Conservation (phyloP, 1,284 basidiomycete genomes). For the Ustilago xerochloae region DNA sequence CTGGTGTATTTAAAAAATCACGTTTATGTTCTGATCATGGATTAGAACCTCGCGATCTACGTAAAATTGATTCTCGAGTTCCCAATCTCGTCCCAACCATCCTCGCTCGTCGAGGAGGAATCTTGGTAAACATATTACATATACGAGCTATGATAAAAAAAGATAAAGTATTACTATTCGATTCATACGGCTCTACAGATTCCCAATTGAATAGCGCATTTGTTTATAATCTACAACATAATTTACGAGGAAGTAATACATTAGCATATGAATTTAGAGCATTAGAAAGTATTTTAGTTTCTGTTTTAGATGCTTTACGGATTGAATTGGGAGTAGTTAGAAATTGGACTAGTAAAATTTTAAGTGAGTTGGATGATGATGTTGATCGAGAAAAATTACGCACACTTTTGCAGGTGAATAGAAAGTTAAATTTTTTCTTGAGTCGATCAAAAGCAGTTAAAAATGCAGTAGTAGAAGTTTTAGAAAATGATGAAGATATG, state of each 20-base stretch:
- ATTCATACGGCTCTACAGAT: conserved; percentile 69
- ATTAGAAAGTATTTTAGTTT: conserved; percentile 59
- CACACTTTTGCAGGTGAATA: conserved; percentile 53
- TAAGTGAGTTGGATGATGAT: conserved; percentile 58
- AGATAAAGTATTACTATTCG: conserved; percentile 90
- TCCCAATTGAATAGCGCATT: conserved; percentile 56
- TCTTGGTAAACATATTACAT: conserved; percentile 87
- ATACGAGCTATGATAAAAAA: conserved; percentile 93
- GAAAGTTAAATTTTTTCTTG: conserved; percentile 58
- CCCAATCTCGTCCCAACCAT: conserved; percentile 94
- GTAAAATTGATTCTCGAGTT: conserved; percentile 93
- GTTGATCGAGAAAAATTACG: conserved; percentile 63
- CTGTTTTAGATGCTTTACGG: conserved; percentile 58
- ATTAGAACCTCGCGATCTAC: conserved; percentile 90
- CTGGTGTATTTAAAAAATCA: conserved; percentile 87
- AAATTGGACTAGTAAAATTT: conserved; percentile 45
- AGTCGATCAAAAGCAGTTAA: conserved; percentile 54
- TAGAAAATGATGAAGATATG: conserved; percentile 77
- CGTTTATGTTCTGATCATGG: conserved; percentile 88
- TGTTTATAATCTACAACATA: conserved; percentile 63
- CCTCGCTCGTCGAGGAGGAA: conserved; percentile 84
- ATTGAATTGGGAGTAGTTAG: conserved; percentile 57
- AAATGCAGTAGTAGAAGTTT: conserved; percentile 53
- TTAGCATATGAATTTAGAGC: conserved; percentile 65
- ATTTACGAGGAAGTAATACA: conserved; percentile 24